Conservation (phyloP, 148 eudicot genomes). For the Rhododendron mucronatum region DNA sequence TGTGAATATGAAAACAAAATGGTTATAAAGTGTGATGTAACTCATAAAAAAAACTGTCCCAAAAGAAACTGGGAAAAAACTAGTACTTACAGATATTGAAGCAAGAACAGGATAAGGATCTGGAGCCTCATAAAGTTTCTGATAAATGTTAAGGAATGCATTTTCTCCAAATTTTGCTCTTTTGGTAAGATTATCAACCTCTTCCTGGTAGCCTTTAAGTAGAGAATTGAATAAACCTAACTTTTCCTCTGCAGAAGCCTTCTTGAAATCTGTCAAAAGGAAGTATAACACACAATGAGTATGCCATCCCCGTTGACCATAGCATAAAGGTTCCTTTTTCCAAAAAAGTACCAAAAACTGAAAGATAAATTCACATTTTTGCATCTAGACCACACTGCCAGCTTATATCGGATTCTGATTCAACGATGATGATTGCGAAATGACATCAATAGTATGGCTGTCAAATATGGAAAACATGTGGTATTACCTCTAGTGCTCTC, state of each 20-base stretch:
- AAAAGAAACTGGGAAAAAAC: constrained; percentile 1
- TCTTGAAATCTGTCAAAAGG: constrained; percentile 71
- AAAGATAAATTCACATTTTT: neutral
- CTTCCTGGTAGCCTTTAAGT: constrained; percentile 96
- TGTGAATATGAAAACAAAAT: neutral
- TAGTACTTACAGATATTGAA: constrained; percentile 72
- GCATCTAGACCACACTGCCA: constrained; percentile 5
- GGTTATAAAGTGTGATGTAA: neutral
- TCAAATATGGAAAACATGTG: neutral
- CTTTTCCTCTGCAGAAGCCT: constrained; percentile 85
- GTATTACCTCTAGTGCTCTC: constrained; percentile 90
- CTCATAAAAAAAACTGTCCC: neutral
- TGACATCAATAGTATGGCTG: neutral
- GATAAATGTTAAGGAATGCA: constrained; percentile 94
- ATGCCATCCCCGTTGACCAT: neutral
- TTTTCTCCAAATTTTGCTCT: constrained; percentile 97
- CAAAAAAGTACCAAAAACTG: neutral
- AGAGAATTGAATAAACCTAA: constrained; percentile 66
- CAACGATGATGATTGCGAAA: neutral
- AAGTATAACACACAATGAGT: neutral
- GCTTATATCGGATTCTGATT: neutral
- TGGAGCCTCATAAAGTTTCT: constrained; percentile 98
- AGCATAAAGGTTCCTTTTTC: neutral
- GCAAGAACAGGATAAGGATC: constrained; percentile 93
- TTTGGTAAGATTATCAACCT: constrained; percentile 96